These are phyloP conservation scores for Cordyceps pruinosa DNA, from an alignment of 2,329 filamentous ascomycete genomes.

Conservation along the genomic window DNA sequence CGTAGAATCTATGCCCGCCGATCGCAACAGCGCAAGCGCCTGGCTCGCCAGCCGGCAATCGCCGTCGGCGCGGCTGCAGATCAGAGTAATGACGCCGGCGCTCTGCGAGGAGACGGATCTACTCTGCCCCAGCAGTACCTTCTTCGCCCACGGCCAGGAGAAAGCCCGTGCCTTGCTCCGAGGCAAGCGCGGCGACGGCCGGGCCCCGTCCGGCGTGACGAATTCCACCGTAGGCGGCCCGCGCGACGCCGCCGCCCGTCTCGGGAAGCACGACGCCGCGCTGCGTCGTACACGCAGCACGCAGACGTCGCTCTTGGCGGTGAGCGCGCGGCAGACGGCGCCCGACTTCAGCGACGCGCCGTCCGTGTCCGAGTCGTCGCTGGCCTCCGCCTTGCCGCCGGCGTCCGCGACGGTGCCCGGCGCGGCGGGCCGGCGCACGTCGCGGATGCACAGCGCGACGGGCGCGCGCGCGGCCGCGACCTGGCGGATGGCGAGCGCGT, in stretches of 20 bases:
- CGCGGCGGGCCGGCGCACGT: constrained; percentile 77
- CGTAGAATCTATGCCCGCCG: background rate
- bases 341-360: constrained; percentile 50
- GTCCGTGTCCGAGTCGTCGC: constrained; percentile 54
- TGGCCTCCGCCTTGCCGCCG: background rate
- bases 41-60: background rate
- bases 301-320: constrained; percentile 93
- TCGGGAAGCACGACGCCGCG: background rate
- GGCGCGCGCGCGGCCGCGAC: constrained; percentile 70
- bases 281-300: constrained; percentile 37
- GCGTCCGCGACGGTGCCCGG: constrained; percentile 59
- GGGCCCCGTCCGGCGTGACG: background rate
- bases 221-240: background rate
- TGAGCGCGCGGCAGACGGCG: constrained; percentile 64
- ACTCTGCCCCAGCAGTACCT: background rate
- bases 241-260: background rate
- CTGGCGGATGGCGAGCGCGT: constrained; percentile 98
- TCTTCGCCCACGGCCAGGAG: background rate
- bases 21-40: background rate
- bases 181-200: background rate
- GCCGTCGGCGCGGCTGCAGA: background rate
- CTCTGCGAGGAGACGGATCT: constrained; percentile 24
- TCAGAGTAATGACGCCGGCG: background rate
- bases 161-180: background rate
- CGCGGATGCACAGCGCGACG: constrained; percentile 84